Evolutionary conservation across 2,329 filamentous ascomycete genomes (phyloP), one percentile per base, ranked within the genome.

Genomic region (Aspergillus bombycis): DNA sequence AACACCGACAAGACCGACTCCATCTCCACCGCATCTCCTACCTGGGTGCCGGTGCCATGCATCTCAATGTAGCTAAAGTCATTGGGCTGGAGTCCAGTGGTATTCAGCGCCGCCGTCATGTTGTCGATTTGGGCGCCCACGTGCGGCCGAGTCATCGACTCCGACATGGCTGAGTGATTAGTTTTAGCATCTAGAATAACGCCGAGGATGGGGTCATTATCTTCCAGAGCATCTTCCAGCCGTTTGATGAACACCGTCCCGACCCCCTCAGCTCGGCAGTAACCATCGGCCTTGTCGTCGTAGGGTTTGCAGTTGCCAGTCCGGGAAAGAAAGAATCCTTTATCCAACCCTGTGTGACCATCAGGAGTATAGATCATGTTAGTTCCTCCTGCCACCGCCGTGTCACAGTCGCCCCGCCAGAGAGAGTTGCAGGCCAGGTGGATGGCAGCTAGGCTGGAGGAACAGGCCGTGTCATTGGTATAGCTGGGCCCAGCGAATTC

Each of bases 331-430:
- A 75, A 74, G 41, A 71, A 67, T 2, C 71, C 71, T 66, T 89
- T 86, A 72, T 87, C 89, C 2, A 94, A 81, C 68, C 89, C 90
- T 10, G 89, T 84, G 78, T 91, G 92, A 81, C 90, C 91, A 75
- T 93, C 91, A 0, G 91, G 89, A 78, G 92, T 92, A 57, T 91
- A 93, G 78, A 93, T 83, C 11, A 75, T 59, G 60, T 91, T 93
- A 14, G 91, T 80, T 65, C 92, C 92, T 63, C 92, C 92, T 2
- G 91, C 90, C 50, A 93, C 87, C 1, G 91, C 92, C 8, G 90
- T 93, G 73, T 95, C 92, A 64, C 88, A 91, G 67, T 95, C 92
- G 57, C 88, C 86, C 9, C 86, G 85, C 85, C 89, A 90, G 10
- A 93, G 80, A 0, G 91, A 86, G 4, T 88, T 89, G 78, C 91